Percentiles rank a stretch among this genome's conserved stretches.
Conservation (phyloP, 1,284 basidiomycete species). For the Trichosporon ovoides region DNA sequence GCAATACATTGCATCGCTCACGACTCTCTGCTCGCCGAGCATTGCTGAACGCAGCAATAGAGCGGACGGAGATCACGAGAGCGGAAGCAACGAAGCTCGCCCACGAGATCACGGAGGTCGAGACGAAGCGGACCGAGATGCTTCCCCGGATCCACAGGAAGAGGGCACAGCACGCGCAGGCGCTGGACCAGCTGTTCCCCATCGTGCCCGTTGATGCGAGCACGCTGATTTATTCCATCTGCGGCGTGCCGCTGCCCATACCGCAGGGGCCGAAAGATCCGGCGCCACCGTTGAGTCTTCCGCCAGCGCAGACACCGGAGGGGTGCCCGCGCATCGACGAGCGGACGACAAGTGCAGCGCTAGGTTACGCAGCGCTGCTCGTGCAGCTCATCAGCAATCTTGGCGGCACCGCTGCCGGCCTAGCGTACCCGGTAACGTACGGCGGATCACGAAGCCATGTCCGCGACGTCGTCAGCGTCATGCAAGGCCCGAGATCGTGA, state of each 20-base stretch:
- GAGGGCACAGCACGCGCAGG: slow-evolving; percentile 66
- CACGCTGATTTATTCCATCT: slow-evolving; percentile 76
- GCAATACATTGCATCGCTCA: slow-evolving; percentile 24
- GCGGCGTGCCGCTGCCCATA: slow-evolving; percentile 77
- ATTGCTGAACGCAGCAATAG: slow-evolving; percentile 27
- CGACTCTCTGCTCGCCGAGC: slow-evolving; percentile 26
- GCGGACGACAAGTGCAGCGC: slow-evolving; percentile 72
- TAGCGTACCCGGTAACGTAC: slow-evolving; percentile 83
- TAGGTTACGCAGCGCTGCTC: slow-evolving; percentile 81
- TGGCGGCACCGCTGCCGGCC: slow-evolving; percentile 52
- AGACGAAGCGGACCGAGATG: slow-evolving; percentile 51
- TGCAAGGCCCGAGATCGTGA: slow-evolving; percentile 82
- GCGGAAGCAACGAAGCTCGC: slow-evolving; percentile 20
- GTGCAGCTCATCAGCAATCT: slow-evolving; percentile 75
- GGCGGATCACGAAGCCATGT: slow-evolving; percentile 82
- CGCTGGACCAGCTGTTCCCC: slow-evolving; percentile 74
- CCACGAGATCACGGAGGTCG: slow-evolving; percentile 23
- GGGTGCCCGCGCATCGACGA: slow-evolving; percentile 62
- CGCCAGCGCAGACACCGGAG: slow-evolving; percentile 52
- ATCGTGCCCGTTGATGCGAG: slow-evolving; percentile 75
- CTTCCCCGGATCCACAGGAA: slow-evolving; percentile 54
- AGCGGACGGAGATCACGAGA: slow-evolving; percentile 25
- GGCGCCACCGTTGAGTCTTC: slow-evolving; percentile 70
- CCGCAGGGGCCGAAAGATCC: slow-evolving; percentile 69
- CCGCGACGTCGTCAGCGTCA: slow-evolving; percentile 81